Conservation (phyloP, 495 filamentous ascomycete species). For the Podospora tetraspora region DNA sequence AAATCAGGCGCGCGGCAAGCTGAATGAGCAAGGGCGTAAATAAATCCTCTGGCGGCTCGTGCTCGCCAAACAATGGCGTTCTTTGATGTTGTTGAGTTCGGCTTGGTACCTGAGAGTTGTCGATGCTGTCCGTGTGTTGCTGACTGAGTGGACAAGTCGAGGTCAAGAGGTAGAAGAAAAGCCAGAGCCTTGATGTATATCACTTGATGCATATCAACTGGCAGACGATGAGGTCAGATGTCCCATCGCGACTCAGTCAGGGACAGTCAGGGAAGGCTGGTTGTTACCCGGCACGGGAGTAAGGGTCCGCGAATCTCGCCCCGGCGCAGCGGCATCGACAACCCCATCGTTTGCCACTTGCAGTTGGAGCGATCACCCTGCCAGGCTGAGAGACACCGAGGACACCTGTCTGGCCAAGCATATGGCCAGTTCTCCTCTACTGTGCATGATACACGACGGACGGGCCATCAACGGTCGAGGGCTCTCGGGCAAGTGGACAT, state of each 20-base stretch:
- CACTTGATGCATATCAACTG: no score
- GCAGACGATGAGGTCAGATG: neutral
- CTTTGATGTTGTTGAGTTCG: neutral
- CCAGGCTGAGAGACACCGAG: neutral
- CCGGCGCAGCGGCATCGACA: neutral
- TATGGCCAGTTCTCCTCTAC: no score
- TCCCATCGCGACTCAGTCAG: neutral
- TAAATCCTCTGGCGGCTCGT: neutral
- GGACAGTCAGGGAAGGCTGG: neutral
- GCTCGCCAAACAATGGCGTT: conserved; percentile 15
- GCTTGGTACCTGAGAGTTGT: neutral
- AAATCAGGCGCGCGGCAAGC: conserved; percentile 27
- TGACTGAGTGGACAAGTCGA: no score
- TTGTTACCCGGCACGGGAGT: neutral
- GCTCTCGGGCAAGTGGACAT: no score
- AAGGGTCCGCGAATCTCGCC: neutral
- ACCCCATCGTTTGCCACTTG: neutral
- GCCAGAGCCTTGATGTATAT: neutral
- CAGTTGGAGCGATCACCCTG: neutral
- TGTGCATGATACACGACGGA: no score
- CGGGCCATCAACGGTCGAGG: no score
- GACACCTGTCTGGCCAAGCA: no score
- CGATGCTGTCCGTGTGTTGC: neutral
- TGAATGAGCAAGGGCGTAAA: neutral
- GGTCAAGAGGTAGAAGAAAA: neutral